These are phyloP conservation scores for Nothophoma quercina DNA, from an alignment of 2,329 filamentous ascomycete genomes.

Conservation along the genomic window DNA sequence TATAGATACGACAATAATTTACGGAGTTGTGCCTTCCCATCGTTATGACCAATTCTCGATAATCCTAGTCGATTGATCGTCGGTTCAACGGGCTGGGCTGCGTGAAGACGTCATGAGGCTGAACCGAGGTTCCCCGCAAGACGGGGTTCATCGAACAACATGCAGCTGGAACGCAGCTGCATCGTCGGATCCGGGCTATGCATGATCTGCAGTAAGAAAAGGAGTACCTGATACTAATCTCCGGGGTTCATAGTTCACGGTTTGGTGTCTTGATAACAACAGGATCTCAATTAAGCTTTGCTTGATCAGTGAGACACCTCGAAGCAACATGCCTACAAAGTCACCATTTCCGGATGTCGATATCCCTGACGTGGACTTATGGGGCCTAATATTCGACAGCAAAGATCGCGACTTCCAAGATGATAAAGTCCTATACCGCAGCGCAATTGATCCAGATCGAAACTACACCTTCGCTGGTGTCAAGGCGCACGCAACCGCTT, in stretches of 20 bases:
- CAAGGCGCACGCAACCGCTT: constrained; percentile 69
- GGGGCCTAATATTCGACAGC: constrained; percentile 33
- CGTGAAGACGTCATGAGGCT: constrained; percentile 11
- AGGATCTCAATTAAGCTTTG: not conserved
- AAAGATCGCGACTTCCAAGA: constrained; percentile 33
- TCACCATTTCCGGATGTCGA: constrained; percentile 34
- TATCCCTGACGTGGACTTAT: constrained; percentile 32
- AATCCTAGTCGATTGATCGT: not conserved
- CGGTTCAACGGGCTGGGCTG: constrained; percentile 4
- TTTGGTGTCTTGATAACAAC: not conserved
- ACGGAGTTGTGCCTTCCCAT: too few relatives aligned
- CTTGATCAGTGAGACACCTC: not conserved
- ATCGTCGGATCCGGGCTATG: not conserved
- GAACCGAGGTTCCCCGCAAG: constrained; percentile 22
- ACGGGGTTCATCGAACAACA: not conserved
- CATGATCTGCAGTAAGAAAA: not conserved
- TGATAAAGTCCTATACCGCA: constrained; percentile 36
- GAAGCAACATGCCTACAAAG: constrained; percentile 25
- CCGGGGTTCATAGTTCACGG: not conserved
- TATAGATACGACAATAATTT: too few relatives aligned
- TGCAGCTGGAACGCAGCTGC: constrained; percentile 1
- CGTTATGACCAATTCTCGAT: too few relatives aligned
- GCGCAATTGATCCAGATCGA: constrained; percentile 24
- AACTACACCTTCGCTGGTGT: constrained; percentile 74
- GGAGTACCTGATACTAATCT: not conserved